These are phyloP conservation scores for Terfezia boudieri DNA, from an alignment of 495 filamentous ascomycete species.

Conservation along the genomic window DNA sequence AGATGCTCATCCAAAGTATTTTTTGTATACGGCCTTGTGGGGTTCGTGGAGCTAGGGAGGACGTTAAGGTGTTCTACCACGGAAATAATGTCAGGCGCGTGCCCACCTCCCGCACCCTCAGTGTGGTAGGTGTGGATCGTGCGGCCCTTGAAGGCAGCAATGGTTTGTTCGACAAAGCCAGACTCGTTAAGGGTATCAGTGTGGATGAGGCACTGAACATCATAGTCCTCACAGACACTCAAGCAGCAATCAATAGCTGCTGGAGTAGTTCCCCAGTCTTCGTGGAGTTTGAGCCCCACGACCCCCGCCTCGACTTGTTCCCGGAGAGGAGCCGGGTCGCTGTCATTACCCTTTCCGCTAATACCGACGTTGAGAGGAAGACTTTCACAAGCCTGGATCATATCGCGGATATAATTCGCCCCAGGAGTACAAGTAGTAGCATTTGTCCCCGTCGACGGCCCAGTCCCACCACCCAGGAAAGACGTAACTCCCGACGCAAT, in stretches of 20 bases:
- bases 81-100: slow-evolving; percentile 90
- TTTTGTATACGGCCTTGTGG: slow-evolving; percentile 71
- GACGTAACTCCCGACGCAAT: slow-evolving; percentile 79
- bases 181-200: slow-evolving; percentile 96
- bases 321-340: slow-evolving; percentile 40
- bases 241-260: slow-evolving; percentile 85
- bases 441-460: slow-evolving; percentile 76
- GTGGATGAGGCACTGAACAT: slow-evolving; percentile 90
- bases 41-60: slow-evolving; percentile 78
- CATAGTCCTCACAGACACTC: slow-evolving; percentile 65
- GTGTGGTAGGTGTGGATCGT: slow-evolving; percentile 98
- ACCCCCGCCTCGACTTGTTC: slow-evolving; percentile 72
- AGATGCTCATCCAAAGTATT: slow-evolving; percentile 96
- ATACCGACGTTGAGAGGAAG: slow-evolving; percentile 87
- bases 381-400: slow-evolving; percentile 74
- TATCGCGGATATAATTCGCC: slow-evolving; percentile 61
- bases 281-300: slow-evolving; percentile 83
- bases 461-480: slow-evolving; percentile 78
- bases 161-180: slow-evolving; percentile 86
- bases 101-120: slow-evolving; percentile 86
- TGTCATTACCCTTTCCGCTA: slow-evolving; percentile 93
- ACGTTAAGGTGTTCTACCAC: slow-evolving; percentile 89
- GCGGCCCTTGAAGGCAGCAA: slow-evolving; percentile 65
- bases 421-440: slow-evolving; percentile 93
- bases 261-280: slow-evolving; percentile 91